Evolutionary conservation across 192 early-diverging fungal species (phyloP).

Genomic region (Podila epicladia): DNA sequence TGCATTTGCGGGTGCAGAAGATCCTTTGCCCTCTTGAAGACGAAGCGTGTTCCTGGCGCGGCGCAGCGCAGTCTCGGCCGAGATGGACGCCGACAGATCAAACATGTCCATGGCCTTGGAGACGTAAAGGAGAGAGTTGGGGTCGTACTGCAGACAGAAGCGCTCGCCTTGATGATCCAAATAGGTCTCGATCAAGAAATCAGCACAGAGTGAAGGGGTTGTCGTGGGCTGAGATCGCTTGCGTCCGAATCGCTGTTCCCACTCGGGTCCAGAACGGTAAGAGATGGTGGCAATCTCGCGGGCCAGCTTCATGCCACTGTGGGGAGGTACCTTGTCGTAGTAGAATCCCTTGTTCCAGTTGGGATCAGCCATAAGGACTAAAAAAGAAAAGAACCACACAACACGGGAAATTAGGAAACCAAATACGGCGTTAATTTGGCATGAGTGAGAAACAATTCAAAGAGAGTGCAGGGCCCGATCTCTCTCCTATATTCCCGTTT

Average conservation of each 20-base stretch:
- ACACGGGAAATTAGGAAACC: constrained; percentile 6
- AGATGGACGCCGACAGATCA: constrained; percentile 80
- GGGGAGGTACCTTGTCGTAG: constrained; percentile 87
- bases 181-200: constrained; percentile 97
- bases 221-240: constrained; percentile 78
- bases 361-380: constrained; percentile 94
- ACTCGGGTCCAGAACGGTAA: constrained; percentile 97
- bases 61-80: constrained; percentile 50
- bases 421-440: background rate
- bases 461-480: background rate
- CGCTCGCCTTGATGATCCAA: constrained; percentile 96
- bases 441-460: background rate
- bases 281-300: constrained; percentile 92
- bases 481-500: too few species aligned
- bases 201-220: constrained; percentile 86
- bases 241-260: constrained; percentile 95
- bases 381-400: too few species aligned
- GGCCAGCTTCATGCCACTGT: constrained; percentile 96
- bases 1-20: constrained; percentile 33
- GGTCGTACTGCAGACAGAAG: constrained; percentile 93
- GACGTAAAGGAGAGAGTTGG: constrained; percentile 93
- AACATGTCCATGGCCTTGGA: constrained; percentile 99
- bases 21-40: constrained; percentile 32
- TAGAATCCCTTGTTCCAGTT: constrained; percentile 96
- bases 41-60: constrained; percentile 50